Base-by-base conservation (phyloP, 208 protist genomes). In the Phytomonas sp. region DNA sequence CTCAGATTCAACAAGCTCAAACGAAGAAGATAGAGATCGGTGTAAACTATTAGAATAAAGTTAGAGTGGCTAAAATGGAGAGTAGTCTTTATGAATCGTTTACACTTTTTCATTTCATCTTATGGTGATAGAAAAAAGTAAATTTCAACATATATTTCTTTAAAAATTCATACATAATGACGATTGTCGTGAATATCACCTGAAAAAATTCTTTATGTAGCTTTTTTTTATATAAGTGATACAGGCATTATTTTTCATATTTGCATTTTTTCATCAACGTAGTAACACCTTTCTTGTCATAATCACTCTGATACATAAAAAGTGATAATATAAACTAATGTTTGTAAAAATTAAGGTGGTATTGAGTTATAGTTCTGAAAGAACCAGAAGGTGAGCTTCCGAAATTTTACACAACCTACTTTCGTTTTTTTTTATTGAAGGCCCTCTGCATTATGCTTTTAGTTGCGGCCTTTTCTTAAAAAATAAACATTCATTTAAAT, bases 371-470 rank as follows among this genome's bases (percentile, higher is more conserved):
- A 26, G 23, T n/a, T 40, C 4, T n/a, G 19, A 37, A 40, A 8
- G 61, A 66, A n/a, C 42, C 7, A 52, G 8, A 34, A 32, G 61
- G 32, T 19, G 10, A 64, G 31, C 2, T 66, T 64, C 8, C 36
- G 63, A 14, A 67, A 60, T 52, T 68, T 63, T 49, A 56, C 49
- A 61, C 36, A 40, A 36, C 0, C n/a, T 16, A 64, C 61, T 56
- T 71, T 70, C 42, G 37, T 61, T 71, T 72, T 68, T 49, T 16
- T 16, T 16, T 23, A 19, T 23, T 4, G 40, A n/a, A n/a, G n/a
- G n/a, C n/a, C n/a, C 40, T 49, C 14, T 49, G 19, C 12, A 49
- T 49, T 19, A 3, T 10, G 40, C 40, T 49, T 4, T 49, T 49
- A 12, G 12, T 49, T 49, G 40, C 12, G 12, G 40, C 40, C 19